Conservation (phyloP, 169 alveolate genomes). For the Plasmodium gaboni region DNA sequence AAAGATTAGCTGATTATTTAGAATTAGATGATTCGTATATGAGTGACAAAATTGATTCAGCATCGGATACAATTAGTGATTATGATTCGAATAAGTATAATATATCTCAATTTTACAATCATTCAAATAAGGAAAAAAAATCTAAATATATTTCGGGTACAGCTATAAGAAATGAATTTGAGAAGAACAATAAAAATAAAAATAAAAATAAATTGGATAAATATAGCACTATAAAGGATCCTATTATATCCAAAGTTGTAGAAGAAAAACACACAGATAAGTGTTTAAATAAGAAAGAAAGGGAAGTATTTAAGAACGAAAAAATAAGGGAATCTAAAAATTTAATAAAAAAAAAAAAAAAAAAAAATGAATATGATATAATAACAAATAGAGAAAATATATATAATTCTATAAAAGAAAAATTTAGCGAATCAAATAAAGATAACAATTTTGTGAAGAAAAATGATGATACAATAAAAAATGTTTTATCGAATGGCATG, state of each 20-base stretch:
- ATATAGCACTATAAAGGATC: too few relatives aligned
- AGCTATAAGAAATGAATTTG: not conserved
- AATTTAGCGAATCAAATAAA: too few relatives aligned
- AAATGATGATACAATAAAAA: too few relatives aligned
- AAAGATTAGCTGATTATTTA: constrained; percentile 68
- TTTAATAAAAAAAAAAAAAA: not conserved
- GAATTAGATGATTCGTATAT: constrained; percentile 19
- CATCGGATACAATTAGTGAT: constrained; percentile 20
- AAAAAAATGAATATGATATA: too few relatives aligned
- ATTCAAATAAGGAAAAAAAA: not conserved
- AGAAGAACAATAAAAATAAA: not conserved
- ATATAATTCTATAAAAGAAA: too few relatives aligned
- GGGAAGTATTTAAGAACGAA: not conserved
- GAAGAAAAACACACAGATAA: not conserved
- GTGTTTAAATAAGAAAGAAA: not conserved
- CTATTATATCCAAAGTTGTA: not conserved
- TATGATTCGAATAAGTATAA: constrained; percentile 10
- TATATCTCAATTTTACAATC: constrained; percentile 1
- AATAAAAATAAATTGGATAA: too few relatives aligned
- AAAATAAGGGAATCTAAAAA: not conserved
- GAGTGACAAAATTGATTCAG: constrained; percentile 31
- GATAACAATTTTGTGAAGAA: too few relatives aligned
- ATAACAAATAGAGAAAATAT: too few relatives aligned
- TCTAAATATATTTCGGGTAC: too few relatives aligned
- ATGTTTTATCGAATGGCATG: too few relatives aligned